Percentiles rank a stretch among this genome's conserved stretches.
These are phyloP conservation scores for Clitoria ternatea DNA, from an alignment of 306 rosid genomes.

Conservation along the genomic window DNA sequence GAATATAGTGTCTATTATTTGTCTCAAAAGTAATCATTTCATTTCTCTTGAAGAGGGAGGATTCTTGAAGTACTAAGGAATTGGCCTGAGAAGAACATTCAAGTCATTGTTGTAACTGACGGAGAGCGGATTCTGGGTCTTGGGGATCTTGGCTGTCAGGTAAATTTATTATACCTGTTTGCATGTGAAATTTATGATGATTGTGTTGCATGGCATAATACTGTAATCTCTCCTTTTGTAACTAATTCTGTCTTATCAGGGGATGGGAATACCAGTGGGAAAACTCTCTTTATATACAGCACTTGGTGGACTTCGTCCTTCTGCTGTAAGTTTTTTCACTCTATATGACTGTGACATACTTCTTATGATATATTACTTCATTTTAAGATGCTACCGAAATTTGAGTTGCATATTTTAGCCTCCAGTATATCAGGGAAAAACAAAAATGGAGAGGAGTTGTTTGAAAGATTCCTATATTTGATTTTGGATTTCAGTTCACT, in stretches of 20 bases:
- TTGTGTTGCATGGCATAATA: conserved; percentile 1
- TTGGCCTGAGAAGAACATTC: conserved; percentile 96
- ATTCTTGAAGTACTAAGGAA: conserved; percentile 89
- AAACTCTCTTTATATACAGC: conserved; percentile 90
- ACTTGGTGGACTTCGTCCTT: conserved; percentile 96
- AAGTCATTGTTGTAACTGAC: conserved; percentile 96
- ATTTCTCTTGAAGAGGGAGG: conserved; percentile 58
- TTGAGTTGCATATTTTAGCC: conserved; percentile 1
- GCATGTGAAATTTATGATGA: not conserved
- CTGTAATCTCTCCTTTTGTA: not conserved
- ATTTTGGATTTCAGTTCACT: not conserved
- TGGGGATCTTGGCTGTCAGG: conserved; percentile 98
- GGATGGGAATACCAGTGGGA: conserved; percentile 98
- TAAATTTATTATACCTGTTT: conserved; percentile 26
- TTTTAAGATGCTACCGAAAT: not conserved
- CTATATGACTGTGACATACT: not conserved
- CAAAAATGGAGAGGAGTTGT: not conserved
- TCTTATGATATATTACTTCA: not conserved
- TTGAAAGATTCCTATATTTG: not conserved
- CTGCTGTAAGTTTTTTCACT: conserved; percentile 58
- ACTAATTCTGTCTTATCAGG: conserved; percentile 44
- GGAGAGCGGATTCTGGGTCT: conserved; percentile 95
- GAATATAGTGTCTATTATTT: conserved; percentile 14
- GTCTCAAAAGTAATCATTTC: conserved; percentile 18
- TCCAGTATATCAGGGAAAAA: not conserved